Conservation (phyloP, 129 eudicot genomes). For the Solidago caesia region DNA sequence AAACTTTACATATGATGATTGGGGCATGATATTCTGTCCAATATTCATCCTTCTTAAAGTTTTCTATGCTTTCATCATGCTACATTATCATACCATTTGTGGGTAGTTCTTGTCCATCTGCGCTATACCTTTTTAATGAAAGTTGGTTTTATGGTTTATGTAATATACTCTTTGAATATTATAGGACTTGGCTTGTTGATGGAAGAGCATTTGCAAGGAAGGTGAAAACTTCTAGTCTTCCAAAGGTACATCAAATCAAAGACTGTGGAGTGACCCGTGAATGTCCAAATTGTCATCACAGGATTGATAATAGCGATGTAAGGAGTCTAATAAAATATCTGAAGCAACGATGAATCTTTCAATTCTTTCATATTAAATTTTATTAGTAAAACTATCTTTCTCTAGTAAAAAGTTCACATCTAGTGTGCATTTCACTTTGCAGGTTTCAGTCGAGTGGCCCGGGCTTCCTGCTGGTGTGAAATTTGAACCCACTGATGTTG, state of each 20-base stretch:
- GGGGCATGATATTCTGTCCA: neutral
- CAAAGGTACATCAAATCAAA: slow-evolving; percentile 50
- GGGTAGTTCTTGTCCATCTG: neutral
- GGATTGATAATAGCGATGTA: slow-evolving; percentile 78
- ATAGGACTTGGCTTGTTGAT: slow-evolving; percentile 80
- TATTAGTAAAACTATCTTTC: neutral
- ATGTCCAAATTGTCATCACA: slow-evolving; percentile 73
- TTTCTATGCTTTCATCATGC: neutral
- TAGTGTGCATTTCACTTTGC: slow-evolving; percentile 19
- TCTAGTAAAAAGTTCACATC: slow-evolving; percentile 6
- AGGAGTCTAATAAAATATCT: slow-evolving; percentile 32
- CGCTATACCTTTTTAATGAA: neutral
- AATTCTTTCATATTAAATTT: neutral
- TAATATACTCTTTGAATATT: slow-evolving; percentile 8
- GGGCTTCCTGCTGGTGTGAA: slow-evolving; percentile 90
- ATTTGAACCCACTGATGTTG: slow-evolving; percentile 84
- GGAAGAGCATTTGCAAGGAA: slow-evolving; percentile 63
- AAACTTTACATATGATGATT: neutral
- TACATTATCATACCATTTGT: slow-evolving; percentile 9
- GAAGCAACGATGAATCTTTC: slow-evolving; percentile 9
- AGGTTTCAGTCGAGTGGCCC: slow-evolving; percentile 81
- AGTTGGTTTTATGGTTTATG: neutral
- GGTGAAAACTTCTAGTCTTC: slow-evolving; percentile 61
- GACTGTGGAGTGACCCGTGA: slow-evolving; percentile 73
- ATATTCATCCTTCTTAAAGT: neutral